Evolutionary conservation across 2,329 filamentous ascomycete species (phyloP).

Genomic region (Drechslerella stenobrocha): DNA sequence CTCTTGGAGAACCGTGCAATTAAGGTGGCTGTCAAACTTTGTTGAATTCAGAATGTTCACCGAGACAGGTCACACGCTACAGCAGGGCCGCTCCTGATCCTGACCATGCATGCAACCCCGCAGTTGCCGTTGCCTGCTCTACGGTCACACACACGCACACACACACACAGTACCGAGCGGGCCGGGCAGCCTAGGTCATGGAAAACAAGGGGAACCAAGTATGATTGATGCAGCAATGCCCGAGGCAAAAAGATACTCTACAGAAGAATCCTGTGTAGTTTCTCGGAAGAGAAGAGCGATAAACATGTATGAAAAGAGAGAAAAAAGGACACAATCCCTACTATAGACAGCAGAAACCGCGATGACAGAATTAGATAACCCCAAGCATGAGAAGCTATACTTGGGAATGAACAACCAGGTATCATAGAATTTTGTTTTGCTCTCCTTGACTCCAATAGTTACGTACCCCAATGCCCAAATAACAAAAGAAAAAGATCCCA

Average conservation of each 20-base stretch:
- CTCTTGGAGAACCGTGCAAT: not conserved
- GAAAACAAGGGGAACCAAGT: too few relatives aligned
- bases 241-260: too few relatives aligned
- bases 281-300: too few relatives aligned
- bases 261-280: too few relatives aligned
- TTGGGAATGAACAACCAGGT: conserved; percentile 40
- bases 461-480: conserved; percentile 24
- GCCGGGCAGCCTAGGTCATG: too few relatives aligned
- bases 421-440: conserved; percentile 41
- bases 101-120: not conserved
- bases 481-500: conserved; percentile 22
- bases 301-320: too few relatives aligned
- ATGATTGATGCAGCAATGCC: too few relatives aligned
- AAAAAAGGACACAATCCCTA: too few relatives aligned
- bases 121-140: conserved; percentile 4
- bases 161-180: not conserved
- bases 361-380: conserved; percentile 14
- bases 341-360: not conserved
- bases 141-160: not conserved
- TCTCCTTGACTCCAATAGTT: conserved; percentile 41
- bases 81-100: not conserved
- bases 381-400: conserved; percentile 13
- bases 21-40: conserved; percentile 1
- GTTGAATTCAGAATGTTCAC: not conserved
- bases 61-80: conserved; percentile 6